phyloP scores from a whole-genome alignment of 169 alveolate genomes.

The Plasmodium vinckei region DNA sequence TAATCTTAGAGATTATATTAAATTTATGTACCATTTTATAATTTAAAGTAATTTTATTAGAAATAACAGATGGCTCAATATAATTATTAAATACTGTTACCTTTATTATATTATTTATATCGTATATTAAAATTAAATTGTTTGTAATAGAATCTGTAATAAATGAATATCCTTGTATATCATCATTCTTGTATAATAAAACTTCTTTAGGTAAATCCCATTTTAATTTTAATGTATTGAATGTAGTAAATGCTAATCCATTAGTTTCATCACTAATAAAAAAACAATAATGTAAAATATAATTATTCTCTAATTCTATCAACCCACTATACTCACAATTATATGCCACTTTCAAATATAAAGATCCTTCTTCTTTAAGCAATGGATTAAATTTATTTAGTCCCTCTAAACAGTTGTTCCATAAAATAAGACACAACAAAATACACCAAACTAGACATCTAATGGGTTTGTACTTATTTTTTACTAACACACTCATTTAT shows the following conservation, averaged over 20 bases:
- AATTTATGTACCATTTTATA: conserved; percentile 19
- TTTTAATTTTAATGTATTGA: background rate
- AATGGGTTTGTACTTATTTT: background rate
- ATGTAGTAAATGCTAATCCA: conserved; percentile 19
- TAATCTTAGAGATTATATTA: conserved; percentile 10
- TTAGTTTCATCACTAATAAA: conserved; percentile 27
- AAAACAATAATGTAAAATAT: conserved; percentile 31
- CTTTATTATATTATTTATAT: conserved; percentile 4
- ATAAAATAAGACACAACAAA: background rate
- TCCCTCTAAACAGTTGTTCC: background rate
- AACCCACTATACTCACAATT: conserved; percentile 44
- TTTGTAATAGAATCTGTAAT: conserved; percentile 12
- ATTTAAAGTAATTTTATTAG: conserved; percentile 10
- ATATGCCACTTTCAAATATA: conserved; percentile 13
- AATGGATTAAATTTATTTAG: conserved; percentile 15
- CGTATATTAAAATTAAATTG: conserved; percentile 27
- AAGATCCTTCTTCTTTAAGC: conserved; percentile 25
- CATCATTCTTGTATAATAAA: background rate
- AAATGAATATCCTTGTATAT: conserved; percentile 8
- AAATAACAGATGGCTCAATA: conserved; percentile 12
- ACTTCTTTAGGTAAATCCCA: conserved; percentile 39
- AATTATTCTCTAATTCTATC: background rate
- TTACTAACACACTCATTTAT: background rate
- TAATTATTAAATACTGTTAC: conserved; percentile 45
- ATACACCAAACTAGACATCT: background rate